These are phyloP conservation scores for Phytophthora chlamydospora DNA, from an alignment of 352 stramenopile species.

Conservation along the genomic window DNA sequence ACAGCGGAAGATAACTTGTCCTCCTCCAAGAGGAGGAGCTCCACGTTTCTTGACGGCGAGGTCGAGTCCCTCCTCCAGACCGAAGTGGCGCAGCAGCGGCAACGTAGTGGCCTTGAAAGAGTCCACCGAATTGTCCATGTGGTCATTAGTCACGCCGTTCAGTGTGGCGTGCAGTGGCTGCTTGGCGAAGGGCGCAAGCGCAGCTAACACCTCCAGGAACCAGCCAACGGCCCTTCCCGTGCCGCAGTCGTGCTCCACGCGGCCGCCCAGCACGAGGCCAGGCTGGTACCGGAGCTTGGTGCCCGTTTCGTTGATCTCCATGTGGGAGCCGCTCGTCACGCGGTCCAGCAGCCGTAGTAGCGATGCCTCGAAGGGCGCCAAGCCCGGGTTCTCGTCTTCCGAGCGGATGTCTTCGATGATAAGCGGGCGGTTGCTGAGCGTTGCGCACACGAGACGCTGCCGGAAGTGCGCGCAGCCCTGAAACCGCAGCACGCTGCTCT, in stretches of 20 bases:
- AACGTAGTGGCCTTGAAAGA: constrained; percentile 95
- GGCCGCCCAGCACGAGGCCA: constrained; percentile 95
- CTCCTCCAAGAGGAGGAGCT: constrained; percentile 80
- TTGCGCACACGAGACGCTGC: constrained; percentile 92
- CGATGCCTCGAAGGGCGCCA: constrained; percentile 96
- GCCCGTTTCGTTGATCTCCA: constrained; percentile 99
- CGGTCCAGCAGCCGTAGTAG: constrained; percentile 97
- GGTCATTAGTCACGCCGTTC: constrained; percentile 95
- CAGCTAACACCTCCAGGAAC: constrained; percentile 98
- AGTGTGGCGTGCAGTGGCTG: constrained; percentile 94
- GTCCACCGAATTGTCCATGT: constrained; percentile 92
- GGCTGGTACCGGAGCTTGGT: constrained; percentile 97
- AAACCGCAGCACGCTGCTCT: constrained; percentile 55
- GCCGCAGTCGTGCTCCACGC: constrained; percentile 96
- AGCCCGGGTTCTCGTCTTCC: constrained; percentile 94
- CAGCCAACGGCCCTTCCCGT: constrained; percentile 93
- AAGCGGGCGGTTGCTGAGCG: constrained; percentile 93
- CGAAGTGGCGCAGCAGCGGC: constrained; percentile 96
- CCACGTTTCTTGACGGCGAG: constrained; percentile 93
- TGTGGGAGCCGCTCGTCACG: constrained; percentile 96
- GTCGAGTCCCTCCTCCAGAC: constrained; percentile 91
- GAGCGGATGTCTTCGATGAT: constrained; percentile 95
- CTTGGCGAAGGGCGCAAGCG: constrained; percentile 98
- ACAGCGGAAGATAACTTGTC: constrained; percentile 93
- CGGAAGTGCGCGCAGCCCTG: constrained; percentile 93